Evolutionary conservation across 31 red algal species (phyloP).

Genomic region (Odonthalia washingtoniensis): DNA sequence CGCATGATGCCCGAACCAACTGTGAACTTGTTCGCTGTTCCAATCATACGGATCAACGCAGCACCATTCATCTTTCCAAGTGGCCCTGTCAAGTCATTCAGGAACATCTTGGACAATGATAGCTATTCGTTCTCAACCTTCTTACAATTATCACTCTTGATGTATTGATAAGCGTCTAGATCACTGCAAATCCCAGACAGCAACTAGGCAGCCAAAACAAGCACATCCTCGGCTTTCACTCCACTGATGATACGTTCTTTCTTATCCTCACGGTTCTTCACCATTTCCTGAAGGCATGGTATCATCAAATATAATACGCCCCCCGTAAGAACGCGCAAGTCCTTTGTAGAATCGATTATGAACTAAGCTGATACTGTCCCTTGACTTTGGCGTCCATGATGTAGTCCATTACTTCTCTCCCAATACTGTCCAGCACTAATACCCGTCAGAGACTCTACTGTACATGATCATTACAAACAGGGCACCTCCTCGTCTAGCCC

Average conservation of each 20-base stretch:
- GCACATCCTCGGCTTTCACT: conserved; percentile 74
- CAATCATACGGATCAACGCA: conserved; percentile 74
- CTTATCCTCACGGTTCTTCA: conserved; percentile 58
- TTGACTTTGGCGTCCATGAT: conserved; percentile 81
- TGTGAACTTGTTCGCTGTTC: conserved; percentile 47
- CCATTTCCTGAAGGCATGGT: conserved; percentile 57
- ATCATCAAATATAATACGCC: conserved; percentile 44
- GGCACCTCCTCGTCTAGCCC: too few relatives aligned
- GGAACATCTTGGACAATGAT: conserved; percentile 3
- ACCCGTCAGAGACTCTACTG: conserved; percentile 76
- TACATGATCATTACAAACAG: too few relatives aligned
- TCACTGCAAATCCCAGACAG: conserved; percentile 79
- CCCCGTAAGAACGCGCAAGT: conserved; percentile 68
- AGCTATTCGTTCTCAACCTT: conserved; percentile 40
- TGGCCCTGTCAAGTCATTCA: conserved; percentile 68
- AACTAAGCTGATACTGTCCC: conserved; percentile 71
- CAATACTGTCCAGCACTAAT: conserved; percentile 74
- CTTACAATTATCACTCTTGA: too few relatives aligned
- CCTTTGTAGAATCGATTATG: conserved; percentile 77
- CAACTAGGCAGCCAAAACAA: conserved; percentile 68
- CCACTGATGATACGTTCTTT: conserved; percentile 71
- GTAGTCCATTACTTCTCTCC: conserved; percentile 80
- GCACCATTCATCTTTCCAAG: conserved; percentile 81
- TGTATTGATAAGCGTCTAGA: conserved; percentile 50
- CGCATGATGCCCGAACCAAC: conserved; percentile 43